These are phyloP conservation scores for Cryptosporidium sp. DNA, from an alignment of 169 alveolate genomes.

Conservation along the genomic window DNA sequence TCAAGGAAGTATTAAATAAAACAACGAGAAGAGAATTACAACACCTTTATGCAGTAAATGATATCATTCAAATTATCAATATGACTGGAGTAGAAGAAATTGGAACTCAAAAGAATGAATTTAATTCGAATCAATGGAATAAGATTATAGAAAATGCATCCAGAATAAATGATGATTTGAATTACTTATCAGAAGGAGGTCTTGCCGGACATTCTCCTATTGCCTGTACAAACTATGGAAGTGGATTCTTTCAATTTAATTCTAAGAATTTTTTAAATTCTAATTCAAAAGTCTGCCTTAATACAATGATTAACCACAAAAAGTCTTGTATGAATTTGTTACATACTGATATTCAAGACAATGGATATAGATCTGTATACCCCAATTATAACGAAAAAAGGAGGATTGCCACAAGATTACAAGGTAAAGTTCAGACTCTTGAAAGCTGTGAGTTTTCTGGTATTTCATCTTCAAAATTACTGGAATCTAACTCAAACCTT, in stretches of 20 bases:
- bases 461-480: neutral
- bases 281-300: neutral
- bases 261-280: neutral
- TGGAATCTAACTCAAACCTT: neutral
- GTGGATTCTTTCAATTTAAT: constrained; percentile 49
- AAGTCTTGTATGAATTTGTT: constrained; percentile 28
- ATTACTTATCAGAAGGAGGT: constrained; percentile 63
- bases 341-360: constrained; percentile 24
- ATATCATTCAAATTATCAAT: constrained; percentile 22
- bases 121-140: constrained; percentile 2
- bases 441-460: neutral
- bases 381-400: constrained; percentile 8
- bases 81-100: neutral
- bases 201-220: constrained; percentile 52
- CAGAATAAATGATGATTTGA: constrained; percentile 55
- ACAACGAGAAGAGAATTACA: constrained; percentile 39
- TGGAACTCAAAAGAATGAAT: neutral
- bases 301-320: constrained; percentile 17
- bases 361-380: constrained; percentile 9
- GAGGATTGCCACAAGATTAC: constrained; percentile 45
- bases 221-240: constrained; percentile 22
- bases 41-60: constrained; percentile 19
- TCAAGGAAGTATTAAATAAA: constrained; percentile 40
- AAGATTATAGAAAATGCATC: constrained; percentile 16
- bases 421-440: constrained; percentile 18